Conservation (phyloP, 1,139 yeast species). For the Yamadazyma jaroonii region DNA sequence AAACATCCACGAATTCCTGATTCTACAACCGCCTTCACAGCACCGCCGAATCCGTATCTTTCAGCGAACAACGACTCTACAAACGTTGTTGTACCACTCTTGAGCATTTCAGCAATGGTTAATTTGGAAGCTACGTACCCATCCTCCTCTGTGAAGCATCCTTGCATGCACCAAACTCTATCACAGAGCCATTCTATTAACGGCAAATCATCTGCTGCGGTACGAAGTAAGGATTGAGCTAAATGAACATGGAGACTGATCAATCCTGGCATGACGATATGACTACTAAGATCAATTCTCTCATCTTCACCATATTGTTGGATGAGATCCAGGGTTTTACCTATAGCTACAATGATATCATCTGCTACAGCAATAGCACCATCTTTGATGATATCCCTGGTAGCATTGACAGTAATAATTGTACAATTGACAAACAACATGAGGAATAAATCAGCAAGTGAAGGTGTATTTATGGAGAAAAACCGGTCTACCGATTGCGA, state of each 20-base stretch:
- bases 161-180: constrained; percentile 23
- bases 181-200: constrained; percentile 21
- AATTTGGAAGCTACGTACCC: constrained; percentile 20
- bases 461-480: too few species aligned
- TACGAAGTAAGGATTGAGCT: constrained; percentile 17
- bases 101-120: constrained; percentile 20
- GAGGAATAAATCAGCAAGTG: background rate
- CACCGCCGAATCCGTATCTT: constrained; percentile 21
- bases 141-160: constrained; percentile 20
- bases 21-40: constrained; percentile 20
- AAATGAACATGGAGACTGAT: constrained; percentile 13
- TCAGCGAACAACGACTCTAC: constrained; percentile 17
- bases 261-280: constrained; percentile 12
- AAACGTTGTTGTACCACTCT: constrained; percentile 21
- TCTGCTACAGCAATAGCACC: constrained; percentile 9
- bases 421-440: constrained; percentile 11
- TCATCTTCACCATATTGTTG: constrained; percentile 8
- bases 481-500: too few species aligned
- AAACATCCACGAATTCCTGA: constrained; percentile 17
- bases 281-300: constrained; percentile 7
- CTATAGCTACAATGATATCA: constrained; percentile 8
- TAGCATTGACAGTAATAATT: constrained; percentile 10
- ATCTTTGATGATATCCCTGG: constrained; percentile 9
- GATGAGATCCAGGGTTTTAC: constrained; percentile 7
- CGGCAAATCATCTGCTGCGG: constrained; percentile 20